phyloP scores from a whole-genome alignment of 805 yeast genomes.

The Myxozyma lipomycoides region DNA sequence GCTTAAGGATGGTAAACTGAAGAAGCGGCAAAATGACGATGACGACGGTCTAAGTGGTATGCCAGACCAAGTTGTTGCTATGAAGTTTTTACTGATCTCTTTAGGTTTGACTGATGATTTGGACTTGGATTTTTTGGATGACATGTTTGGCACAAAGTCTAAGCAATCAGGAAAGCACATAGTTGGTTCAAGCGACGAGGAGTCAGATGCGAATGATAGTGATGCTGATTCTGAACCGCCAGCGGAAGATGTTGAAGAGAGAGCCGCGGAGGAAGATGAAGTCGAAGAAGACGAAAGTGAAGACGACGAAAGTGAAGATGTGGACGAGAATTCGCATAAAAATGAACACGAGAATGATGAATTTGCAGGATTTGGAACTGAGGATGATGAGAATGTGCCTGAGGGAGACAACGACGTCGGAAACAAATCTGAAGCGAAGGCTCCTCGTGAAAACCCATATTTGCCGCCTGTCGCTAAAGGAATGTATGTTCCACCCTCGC shows the following conservation, averaged over 20 bases:
- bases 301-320: conserved; percentile 18
- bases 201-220: conserved; percentile 19
- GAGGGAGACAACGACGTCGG: conserved; percentile 30
- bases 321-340: conserved; percentile 5
- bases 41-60: conserved; percentile 68
- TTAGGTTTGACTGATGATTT: conserved; percentile 71
- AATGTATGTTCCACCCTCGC: conserved; percentile 82
- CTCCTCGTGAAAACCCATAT: conserved; percentile 66
- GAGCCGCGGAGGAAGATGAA: conserved; percentile 26
- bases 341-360: conserved; percentile 15
- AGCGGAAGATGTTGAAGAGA: conserved; percentile 28
- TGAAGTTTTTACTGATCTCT: not conserved
- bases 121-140: conserved; percentile 46
- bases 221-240: conserved; percentile 5
- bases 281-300: conserved; percentile 20
- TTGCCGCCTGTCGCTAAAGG: conserved; percentile 54
- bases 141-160: conserved; percentile 17
- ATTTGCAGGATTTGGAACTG: conserved; percentile 28
- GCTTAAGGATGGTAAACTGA: conserved; percentile 43
- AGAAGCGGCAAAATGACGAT: conserved; percentile 55
- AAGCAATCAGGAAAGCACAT: conserved; percentile 10
- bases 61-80: not conserved
- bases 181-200: conserved; percentile 26
- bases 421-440: conserved; percentile 31
- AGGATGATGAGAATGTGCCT: conserved; percentile 35